These are phyloP conservation scores for Adansonia digitata DNA, from an alignment of 345 rosid species.

Conservation along the genomic window DNA sequence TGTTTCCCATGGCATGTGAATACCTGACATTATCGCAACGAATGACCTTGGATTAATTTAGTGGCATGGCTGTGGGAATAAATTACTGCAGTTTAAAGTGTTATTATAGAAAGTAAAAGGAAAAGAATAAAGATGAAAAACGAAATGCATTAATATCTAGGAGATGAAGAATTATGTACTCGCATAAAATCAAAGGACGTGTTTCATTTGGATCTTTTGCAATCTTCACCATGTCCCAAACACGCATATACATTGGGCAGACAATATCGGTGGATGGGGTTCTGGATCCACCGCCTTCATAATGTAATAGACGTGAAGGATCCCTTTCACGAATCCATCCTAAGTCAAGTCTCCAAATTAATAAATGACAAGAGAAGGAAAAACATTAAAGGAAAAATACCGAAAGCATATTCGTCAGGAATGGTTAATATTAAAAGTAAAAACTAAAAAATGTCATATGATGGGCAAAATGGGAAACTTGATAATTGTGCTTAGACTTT, in stretches of 20 bases:
- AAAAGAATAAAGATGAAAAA: constrained; percentile 15
- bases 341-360: constrained; percentile 27
- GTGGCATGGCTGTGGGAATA: constrained; percentile 10
- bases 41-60: constrained; percentile 12
- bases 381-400: constrained; percentile 1
- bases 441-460: neutral
- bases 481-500: neutral
- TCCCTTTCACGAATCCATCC: constrained; percentile 94
- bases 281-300: constrained; percentile 98
- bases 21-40: constrained; percentile 53
- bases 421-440: neutral
- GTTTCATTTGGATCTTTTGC: constrained; percentile 80
- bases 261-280: constrained; percentile 85
- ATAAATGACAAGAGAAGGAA: constrained; percentile 7
- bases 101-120: neutral
- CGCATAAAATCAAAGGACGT: constrained; percentile 98
- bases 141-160: constrained; percentile 12
- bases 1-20: constrained; percentile 98
- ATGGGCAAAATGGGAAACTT: neutral
- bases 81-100: neutral
- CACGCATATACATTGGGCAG: constrained; percentile 99
- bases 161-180: constrained; percentile 44
- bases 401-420: neutral
- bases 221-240: constrained; percentile 92
- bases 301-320: constrained; percentile 71